Percentiles rank a stretch among this genome's conserved stretches.
Evolutionary conservation across 768 basidiomycete species (phyloP).

Genomic region (Lactarius hengduanensis): DNA sequence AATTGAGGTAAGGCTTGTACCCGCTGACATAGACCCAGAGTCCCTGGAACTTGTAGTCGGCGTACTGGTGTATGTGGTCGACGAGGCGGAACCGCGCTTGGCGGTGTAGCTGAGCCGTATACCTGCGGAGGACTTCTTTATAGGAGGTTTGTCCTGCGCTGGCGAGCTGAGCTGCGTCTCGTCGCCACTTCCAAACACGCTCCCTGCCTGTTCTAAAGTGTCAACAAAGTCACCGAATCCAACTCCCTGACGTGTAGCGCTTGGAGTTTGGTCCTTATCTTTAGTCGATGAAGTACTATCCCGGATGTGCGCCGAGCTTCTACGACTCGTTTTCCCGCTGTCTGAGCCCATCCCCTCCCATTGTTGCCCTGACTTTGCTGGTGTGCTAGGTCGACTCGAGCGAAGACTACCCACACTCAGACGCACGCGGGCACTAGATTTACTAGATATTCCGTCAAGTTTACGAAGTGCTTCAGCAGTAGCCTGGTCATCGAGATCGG

Average conservation of each 20-base stretch:
- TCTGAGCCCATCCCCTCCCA: slow-evolving; percentile 67
- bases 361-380: slow-evolving; percentile 59
- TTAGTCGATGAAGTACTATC: slow-evolving; percentile 48
- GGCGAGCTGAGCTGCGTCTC: slow-evolving; percentile 42
- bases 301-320: slow-evolving; percentile 40
- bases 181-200: slow-evolving; percentile 54
- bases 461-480: slow-evolving; percentile 91
- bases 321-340: slow-evolving; percentile 39
- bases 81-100: slow-evolving; percentile 87
- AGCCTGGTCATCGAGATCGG: slow-evolving; percentile 80
- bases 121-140: slow-evolving; percentile 56
- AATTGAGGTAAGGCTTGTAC: slow-evolving; percentile 75
- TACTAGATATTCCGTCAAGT: slow-evolving; percentile 82
- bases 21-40: slow-evolving; percentile 77
- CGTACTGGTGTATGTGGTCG: slow-evolving; percentile 79
- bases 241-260: slow-evolving; percentile 41
- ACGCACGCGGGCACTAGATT: slow-evolving; percentile 64
- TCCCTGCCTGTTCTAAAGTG: slow-evolving; percentile 46
- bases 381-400: slow-evolving; percentile 68
- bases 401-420: slow-evolving; percentile 57
- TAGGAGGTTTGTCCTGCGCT: slow-evolving; percentile 61
- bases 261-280: slow-evolving; percentile 38
- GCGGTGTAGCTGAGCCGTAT: slow-evolving; percentile 75
- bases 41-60: slow-evolving; percentile 79
- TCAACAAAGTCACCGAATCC: slow-evolving; percentile 38